Base-by-base conservation (phyloP, 2,329 filamentous ascomycete genomes). In the Arthrinium puccinioides region DNA sequence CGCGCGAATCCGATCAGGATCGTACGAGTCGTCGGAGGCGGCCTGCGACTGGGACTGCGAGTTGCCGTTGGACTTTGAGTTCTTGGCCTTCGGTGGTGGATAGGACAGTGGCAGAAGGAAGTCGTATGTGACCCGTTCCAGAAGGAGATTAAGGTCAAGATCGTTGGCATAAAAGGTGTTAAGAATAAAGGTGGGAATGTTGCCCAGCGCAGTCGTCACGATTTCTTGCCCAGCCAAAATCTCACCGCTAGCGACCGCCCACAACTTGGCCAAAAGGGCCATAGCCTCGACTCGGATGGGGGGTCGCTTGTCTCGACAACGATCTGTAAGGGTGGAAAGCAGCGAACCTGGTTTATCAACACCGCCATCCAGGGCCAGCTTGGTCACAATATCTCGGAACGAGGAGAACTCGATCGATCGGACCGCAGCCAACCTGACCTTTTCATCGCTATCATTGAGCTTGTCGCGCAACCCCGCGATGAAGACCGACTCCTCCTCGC, bases 121-220 rank as follows among this genome's bases (percentile, higher is more conserved):
- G 50, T 97, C 90, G 54, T 84, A 94, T 43, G 94, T 70, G 21
- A 90, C 87, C 37, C 82, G 79, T 49, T 95, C 87, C 15, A 97
- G 73, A 25, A 94, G 69, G 15, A 87, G 74, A 52, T 94, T 92
- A 36, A 96, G 77, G 45, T 95, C 88, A 2, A 70, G 66, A 55
- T 96, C 88, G 54, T 96, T 96, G 42, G 87, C 84, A 57, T 95
- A 98, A 52, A 84, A 89, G 0, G 84, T 82, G 53, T 88, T 87
- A 44, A 96, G 79, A 30, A 98, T 87, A 44, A 79, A 83, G 1
- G 84, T 84, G 3, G 92, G 90, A 26, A 94, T 87, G 18, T 82
- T 82, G 6, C 82, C 83, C 10, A 98, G 67, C n/a, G 90, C 74
- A 9, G 77, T 67, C 10, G 74, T 75, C 15, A 94, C 82, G 14